Evolutionary conservation across 331 rosid species (phyloP).

Genomic region (Malus hybrid): DNA sequence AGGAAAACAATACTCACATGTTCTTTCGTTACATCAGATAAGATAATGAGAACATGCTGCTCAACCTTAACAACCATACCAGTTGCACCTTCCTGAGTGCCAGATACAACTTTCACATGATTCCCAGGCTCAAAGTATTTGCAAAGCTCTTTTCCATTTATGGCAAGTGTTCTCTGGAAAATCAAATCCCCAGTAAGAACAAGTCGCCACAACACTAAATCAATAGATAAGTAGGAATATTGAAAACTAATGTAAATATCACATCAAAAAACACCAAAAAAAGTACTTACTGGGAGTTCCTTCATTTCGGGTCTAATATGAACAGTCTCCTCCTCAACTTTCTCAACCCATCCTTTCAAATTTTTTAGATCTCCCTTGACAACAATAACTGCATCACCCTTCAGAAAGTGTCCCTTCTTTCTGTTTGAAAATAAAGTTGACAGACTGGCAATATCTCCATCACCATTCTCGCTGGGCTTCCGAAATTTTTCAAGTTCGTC

Average conservation of each 20-base stretch:
- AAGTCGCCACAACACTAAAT: conserved; percentile 5
- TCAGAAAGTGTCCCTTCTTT: conserved; percentile 95
- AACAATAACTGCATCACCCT: conserved; percentile 92
- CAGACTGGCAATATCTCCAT: conserved; percentile 71
- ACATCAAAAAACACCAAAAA: neutral
- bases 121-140: conserved; percentile 95
- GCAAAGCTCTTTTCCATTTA: conserved; percentile 82
- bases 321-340: conserved; percentile 86
- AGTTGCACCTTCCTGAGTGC: conserved; percentile 93
- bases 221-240: neutral
- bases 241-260: neutral
- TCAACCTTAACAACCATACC: conserved; percentile 99
- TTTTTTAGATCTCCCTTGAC: conserved; percentile 87
- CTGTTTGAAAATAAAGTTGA: conserved; percentile 85
- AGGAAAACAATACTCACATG: conserved; percentile 53
- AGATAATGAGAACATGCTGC: conserved; percentile 83
- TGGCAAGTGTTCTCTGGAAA: conserved; percentile 68
- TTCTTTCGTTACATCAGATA: conserved; percentile 95
- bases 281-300: conserved; percentile 69
- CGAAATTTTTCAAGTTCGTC: conserved; percentile 95
- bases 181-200: neutral
- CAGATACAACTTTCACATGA: conserved; percentile 93
- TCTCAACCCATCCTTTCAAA: conserved; percentile 95
- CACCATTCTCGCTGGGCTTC: conserved; percentile 87
- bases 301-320: conserved; percentile 85